Base-by-base conservation (phyloP, 345 rosid species). In the Linum usitatissimum region DNA sequence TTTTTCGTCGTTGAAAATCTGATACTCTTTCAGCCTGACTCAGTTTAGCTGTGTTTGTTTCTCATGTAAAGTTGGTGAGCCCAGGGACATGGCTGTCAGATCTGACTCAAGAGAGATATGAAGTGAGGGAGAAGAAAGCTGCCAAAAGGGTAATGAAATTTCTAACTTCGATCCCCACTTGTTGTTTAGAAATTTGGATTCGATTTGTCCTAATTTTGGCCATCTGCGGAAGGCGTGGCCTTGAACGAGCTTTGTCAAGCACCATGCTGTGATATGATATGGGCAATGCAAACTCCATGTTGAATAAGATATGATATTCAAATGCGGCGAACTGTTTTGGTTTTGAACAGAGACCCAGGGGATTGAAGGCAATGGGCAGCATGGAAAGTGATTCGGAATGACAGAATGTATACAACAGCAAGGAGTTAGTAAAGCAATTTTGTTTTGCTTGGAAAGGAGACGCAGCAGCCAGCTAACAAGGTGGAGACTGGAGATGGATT, bases 61-160 rank as follows among this genome's bases (percentile, higher is more conserved):
- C 9, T n/a, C 39, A 42, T 30, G 48, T 55, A 78, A 80, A 88
- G 98, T 68, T 86, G 80, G 96, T 77, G 66, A 86, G 94, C 74
- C 98, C 96, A 19, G 98, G 98, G 64, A 80, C 85, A 34, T 91
- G 96, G 98, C 70, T 91, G 73, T 81, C 96, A 9, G 96, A 88
- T 68, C 62, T 88, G 28, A 82, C 88, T 71, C 88, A 79, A 58
- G 95, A 91, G 79, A 79, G 94, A 61, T 88, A 91, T 64, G 94
- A 88, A 80, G 96, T 91, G 21, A 79, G 95, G 71, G 98, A 91
- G 84, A 91, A 88, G 80, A 88, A 85, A 75, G 72, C 92, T 62
- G 85, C 96, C 49, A 91, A 88, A 78, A 91, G 85, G 96, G 98
- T 91, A 28, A 20, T 28, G 38, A 34, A 34, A 34, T 55, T 55